Base-by-base conservation (phyloP, 306 rosid genomes). In the Ceratonia siliqua region DNA sequence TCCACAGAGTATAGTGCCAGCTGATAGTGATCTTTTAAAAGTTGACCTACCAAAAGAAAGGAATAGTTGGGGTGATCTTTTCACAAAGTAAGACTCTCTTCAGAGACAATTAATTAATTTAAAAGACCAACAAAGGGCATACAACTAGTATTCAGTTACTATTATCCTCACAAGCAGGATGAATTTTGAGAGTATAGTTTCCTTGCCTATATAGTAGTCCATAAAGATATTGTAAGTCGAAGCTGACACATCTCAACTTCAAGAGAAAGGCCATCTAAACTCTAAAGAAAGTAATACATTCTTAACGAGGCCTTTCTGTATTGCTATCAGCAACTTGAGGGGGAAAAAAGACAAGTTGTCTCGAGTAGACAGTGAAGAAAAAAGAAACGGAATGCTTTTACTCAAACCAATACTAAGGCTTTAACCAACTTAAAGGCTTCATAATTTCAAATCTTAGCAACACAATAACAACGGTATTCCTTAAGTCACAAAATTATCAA, bases 11-110 rank as follows among this genome's bases (percentile, higher is more conserved):
- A 95, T 87, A 85, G 85, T 88, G 50, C 99, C 97, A 74, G 85
- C 99, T 13, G 98, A 95, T 56, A 90, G 86, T 6, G 99, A 95
- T 85, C 98, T 89, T 85, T 85, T 92, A 28, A 91, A 84, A 75
- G 53, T 73, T 54, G 84, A 73, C 87, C 99, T 94, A 74, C 79
- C 80, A 77, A 84, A 30, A 55, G 45, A 76, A 78, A 77, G 62
- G 69, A 79, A 24, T 13, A 46, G n/a, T 42, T 25, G 32, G 12
- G 32, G 63, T 52, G 73, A 48, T 70, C 36, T 41, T 49, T 10
- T 4, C 13, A 43, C 24, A 53, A 17, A 20, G 52, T 52, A 41
- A 62, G 12, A n/a, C 32, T 42, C 36, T 28, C n/a, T 25, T 56
- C 4, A 70, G 78, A 81, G 21, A 69, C 43, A 17, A 75, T 55